These are phyloP conservation scores for Coemansia aciculifera DNA, from an alignment of 192 early-diverging fungal species.

Conservation along the genomic window DNA sequence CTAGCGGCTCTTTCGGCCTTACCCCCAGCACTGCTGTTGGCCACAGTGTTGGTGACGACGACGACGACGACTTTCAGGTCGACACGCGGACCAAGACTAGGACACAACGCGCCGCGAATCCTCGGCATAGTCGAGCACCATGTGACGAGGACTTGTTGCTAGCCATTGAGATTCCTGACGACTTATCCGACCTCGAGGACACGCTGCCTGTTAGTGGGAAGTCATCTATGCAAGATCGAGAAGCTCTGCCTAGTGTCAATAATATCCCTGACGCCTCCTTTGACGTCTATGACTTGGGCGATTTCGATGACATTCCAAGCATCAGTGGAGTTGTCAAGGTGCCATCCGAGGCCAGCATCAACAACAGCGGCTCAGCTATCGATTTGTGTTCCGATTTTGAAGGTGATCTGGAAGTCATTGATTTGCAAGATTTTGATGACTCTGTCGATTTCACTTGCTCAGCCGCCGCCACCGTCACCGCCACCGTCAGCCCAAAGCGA, in stretches of 20 bases:
- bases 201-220: background rate
- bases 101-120: background rate
- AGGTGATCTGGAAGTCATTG: constrained; percentile 22
- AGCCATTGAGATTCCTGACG: constrained; percentile 41
- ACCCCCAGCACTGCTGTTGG: background rate
- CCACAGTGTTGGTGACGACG: constrained; percentile 3
- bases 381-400: constrained; percentile 27
- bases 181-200: constrained; percentile 3
- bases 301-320: constrained; percentile 20
- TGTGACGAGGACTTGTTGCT: constrained; percentile 20
- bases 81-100: background rate
- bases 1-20: background rate
- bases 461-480: background rate
- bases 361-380: background rate
- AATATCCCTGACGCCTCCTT: constrained; percentile 10
- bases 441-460: background rate
- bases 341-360: background rate
- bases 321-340: background rate
- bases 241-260: background rate
- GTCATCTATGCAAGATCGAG: background rate
- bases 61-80: constrained; percentile 41
- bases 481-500: constrained; percentile 11
- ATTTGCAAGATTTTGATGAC: constrained; percentile 23
- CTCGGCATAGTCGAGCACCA: background rate
- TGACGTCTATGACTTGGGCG: constrained; percentile 31